Percentiles rank a stretch among this genome's conserved stretches.
phyloP scores from a whole-genome alignment of 768 basidiomycete genomes.

The Daedalea quercina region DNA sequence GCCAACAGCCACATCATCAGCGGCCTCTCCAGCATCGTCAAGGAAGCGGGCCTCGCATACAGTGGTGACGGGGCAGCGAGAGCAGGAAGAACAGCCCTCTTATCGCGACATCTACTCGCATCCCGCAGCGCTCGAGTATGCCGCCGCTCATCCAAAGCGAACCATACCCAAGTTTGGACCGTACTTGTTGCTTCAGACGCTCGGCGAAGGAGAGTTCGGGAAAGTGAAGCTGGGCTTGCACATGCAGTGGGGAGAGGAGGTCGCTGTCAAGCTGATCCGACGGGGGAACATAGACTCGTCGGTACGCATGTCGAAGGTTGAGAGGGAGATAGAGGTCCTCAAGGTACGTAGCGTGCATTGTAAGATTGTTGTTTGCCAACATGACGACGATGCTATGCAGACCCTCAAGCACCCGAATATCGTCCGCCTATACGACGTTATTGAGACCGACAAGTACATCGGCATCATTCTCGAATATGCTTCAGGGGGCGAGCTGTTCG shows the following conservation, averaged over 20 bases:
- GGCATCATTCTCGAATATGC: constrained; percentile 99
- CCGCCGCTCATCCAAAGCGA: constrained; percentile 75
- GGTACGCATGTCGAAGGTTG: constrained; percentile 89
- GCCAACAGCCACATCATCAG: constrained; percentile 34
- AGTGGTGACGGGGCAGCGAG: constrained; percentile 47
- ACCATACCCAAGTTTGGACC: constrained; percentile 92
- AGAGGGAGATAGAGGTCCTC: constrained; percentile 95
- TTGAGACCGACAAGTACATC: constrained; percentile 99
- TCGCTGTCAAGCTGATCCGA: constrained; percentile 96
- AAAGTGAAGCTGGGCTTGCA: constrained; percentile 99
- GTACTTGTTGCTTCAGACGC: constrained; percentile 89
- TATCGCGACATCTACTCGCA: constrained; percentile 78
- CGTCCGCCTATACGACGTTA: constrained; percentile 95
- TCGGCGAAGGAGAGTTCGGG: constrained; percentile 98
- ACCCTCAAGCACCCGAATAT: constrained; percentile 96
- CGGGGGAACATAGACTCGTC: constrained; percentile 85
- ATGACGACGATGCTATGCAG: constrained; percentile 32
- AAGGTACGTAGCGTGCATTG: constrained; percentile 50
- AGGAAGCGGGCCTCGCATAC: constrained; percentile 71
- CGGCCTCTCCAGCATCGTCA: constrained; percentile 25
- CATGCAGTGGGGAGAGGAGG: constrained; percentile 90
- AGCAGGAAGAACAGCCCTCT: constrained; percentile 39
- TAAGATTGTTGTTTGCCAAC: not conserved
- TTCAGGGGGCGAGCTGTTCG: constrained; percentile 96
- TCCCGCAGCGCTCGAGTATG: constrained; percentile 80